Percentiles rank a stretch among this genome's conserved stretches.
phyloP scores from a whole-genome alignment of 176 grass and related monocot genomes.

The Oryza glumipatula region DNA sequence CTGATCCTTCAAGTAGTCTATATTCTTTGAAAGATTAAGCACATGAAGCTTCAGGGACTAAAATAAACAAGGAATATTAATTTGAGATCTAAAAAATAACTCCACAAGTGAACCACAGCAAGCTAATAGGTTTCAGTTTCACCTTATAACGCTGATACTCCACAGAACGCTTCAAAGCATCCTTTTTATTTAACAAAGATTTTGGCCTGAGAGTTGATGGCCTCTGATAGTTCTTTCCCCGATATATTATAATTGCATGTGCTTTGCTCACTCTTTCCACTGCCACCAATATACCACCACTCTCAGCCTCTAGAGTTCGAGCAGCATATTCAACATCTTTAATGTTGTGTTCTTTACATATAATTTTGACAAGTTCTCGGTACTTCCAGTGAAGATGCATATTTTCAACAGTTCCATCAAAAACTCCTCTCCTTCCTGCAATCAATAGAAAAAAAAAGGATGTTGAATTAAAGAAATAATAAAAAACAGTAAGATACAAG shows the following conservation, averaged over 20 bases:
- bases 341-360: slow-evolving; percentile 76
- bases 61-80: slow-evolving; percentile 40
- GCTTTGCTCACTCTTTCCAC: slow-evolving; percentile 91
- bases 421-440: slow-evolving; percentile 90
- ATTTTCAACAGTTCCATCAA: slow-evolving; percentile 94
- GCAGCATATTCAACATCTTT: slow-evolving; percentile 69
- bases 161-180: slow-evolving; percentile 78
- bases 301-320: slow-evolving; percentile 74
- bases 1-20: slow-evolving; percentile 67
- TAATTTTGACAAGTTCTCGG: slow-evolving; percentile 87
- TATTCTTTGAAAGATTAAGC: slow-evolving; percentile 76
- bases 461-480: background rate
- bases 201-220: slow-evolving; percentile 73
- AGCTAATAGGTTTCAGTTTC: slow-evolving; percentile 21
- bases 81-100: slow-evolving; percentile 27
- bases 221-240: slow-evolving; percentile 90
- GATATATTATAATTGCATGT: slow-evolving; percentile 89
- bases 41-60: slow-evolving; percentile 96
- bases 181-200: slow-evolving; percentile 72
- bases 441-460: slow-evolving; percentile 23
- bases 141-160: slow-evolving; percentile 84
- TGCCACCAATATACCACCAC: slow-evolving; percentile 92
- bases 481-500: slow-evolving; percentile 12
- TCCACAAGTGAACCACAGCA: slow-evolving; percentile 1
- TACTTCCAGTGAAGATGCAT: slow-evolving; percentile 99